Conservation (phyloP, 2,329 filamentous ascomycete species). For the Hansfordia pulvinata region DNA sequence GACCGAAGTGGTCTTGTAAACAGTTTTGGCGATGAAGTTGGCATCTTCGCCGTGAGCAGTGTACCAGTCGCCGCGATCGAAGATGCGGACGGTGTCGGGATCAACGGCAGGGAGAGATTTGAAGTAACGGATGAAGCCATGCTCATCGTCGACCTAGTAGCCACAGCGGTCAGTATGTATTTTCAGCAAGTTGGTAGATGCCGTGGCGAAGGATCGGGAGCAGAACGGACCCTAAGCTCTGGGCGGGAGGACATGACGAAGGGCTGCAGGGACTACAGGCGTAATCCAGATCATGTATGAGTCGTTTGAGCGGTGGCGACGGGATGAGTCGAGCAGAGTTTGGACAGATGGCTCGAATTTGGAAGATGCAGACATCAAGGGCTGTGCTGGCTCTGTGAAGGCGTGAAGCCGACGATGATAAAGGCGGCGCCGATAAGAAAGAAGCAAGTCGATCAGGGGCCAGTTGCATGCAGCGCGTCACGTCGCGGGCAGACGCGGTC, state of each 20-base stretch:
- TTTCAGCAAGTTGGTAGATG: too few relatives aligned
- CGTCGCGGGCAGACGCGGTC: too few relatives aligned
- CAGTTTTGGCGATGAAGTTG: constrained; percentile 66
- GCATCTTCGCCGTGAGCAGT: constrained; percentile 85
- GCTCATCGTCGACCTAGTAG: constrained; percentile 79
- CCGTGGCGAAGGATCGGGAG: not conserved
- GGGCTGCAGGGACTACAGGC: too few relatives aligned
- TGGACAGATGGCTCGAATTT: not conserved
- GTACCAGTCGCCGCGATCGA: constrained; percentile 90
- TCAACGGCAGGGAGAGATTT: constrained; percentile 64
- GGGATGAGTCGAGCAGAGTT: not conserved
- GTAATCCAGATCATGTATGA: too few relatives aligned
- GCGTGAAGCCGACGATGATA: too few relatives aligned
- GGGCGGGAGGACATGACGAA: constrained; percentile 40
- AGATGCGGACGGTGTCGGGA: constrained; percentile 72
- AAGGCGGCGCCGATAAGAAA: too few relatives aligned
- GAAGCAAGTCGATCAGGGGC: too few relatives aligned
- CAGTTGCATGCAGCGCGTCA: too few relatives aligned
- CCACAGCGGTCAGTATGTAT: too few relatives aligned
- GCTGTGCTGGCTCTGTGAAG: too few relatives aligned
- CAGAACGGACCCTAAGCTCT: constrained; percentile 29
- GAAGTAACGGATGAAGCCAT: constrained; percentile 93
- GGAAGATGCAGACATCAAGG: too few relatives aligned
- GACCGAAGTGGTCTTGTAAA: constrained; percentile 97
- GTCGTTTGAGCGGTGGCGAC: not conserved